Conservation (phyloP, 805 yeast species). For the Yamadazyma phyllophila region DNA sequence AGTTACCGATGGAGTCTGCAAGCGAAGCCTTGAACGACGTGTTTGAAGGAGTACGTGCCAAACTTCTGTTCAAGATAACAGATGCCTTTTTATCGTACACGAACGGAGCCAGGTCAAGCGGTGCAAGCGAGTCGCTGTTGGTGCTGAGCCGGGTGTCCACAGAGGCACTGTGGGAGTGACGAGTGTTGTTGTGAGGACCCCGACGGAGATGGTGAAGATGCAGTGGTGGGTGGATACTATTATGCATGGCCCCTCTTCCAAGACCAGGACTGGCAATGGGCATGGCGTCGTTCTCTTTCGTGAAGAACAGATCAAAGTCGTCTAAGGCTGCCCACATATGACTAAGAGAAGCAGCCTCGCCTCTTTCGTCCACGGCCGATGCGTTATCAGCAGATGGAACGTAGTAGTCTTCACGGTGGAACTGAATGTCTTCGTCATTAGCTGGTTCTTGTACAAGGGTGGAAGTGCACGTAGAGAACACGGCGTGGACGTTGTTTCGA, state of each 20-base stretch:
- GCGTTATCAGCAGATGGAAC: constrained; percentile 44
- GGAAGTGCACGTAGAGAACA: constrained; percentile 77
- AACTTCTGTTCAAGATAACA: constrained; percentile 66
- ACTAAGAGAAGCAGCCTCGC: constrained; percentile 72
- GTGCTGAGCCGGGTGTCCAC: constrained; percentile 57
- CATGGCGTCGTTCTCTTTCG: constrained; percentile 39
- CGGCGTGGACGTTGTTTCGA: constrained; percentile 92
- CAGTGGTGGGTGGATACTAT: neutral
- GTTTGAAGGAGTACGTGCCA: constrained; percentile 72
- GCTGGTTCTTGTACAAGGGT: constrained; percentile 34
- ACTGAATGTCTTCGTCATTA: constrained; percentile 44
- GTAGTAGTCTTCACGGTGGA: constrained; percentile 60
- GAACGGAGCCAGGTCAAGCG: constrained; percentile 73
- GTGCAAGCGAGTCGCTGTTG: constrained; percentile 42
- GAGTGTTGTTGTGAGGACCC: neutral
- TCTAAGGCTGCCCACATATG: constrained; percentile 93
- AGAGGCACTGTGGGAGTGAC: constrained; percentile 50
- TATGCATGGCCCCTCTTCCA: constrained; percentile 1
- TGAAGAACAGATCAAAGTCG: constrained; percentile 83
- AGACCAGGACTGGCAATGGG: constrained; percentile 7
- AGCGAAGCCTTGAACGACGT: constrained; percentile 74
- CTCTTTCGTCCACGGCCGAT: constrained; percentile 51
- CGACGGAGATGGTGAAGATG: constrained; percentile 6
- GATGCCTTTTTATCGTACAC: constrained; percentile 78
- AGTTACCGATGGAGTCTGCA: constrained; percentile 56